A percentile compares a stretch with the other conserved stretches of the same genome.
These are phyloP conservation scores for Saturnispora besseyi DNA, from an alignment of 805 yeast genomes.

Conservation along the genomic window DNA sequence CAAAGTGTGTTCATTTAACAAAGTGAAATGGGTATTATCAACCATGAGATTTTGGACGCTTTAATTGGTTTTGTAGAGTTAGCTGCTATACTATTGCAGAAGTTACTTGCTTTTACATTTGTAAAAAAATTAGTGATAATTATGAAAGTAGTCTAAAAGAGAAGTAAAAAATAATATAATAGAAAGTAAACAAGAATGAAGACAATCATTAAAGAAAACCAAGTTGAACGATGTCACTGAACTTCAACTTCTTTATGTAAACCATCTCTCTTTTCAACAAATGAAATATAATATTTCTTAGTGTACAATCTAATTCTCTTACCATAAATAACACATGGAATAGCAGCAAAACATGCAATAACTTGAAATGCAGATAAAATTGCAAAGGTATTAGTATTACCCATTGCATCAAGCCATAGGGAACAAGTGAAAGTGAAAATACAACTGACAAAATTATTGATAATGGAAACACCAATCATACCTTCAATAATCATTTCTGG, in stretches of 20 bases:
- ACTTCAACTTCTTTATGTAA: slow-evolving; percentile 9
- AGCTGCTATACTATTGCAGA: no score
- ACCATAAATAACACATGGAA: slow-evolving; percentile 42
- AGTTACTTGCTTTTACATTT: no score
- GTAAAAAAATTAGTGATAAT: no score
- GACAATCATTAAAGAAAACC: not conserved
- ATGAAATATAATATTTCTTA: slow-evolving; percentile 43
- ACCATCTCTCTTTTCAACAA: slow-evolving; percentile 46
- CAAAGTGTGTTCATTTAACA: no score
- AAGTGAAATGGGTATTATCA: no score
- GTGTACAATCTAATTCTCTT: slow-evolving; percentile 50
- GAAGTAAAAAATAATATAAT: no score
- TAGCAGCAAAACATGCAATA: slow-evolving; percentile 39
- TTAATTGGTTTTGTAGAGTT: no score
- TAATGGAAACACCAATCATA: slow-evolving; percentile 60
- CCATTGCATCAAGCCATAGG: slow-evolving; percentile 47
- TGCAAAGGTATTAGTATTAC: slow-evolving; percentile 50
- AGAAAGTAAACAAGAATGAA: not conserved
- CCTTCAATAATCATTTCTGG: slow-evolving; percentile 65
- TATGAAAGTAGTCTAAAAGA: no score
- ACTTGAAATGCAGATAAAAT: slow-evolving; percentile 53
- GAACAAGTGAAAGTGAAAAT: slow-evolving; percentile 60
- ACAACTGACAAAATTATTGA: slow-evolving; percentile 57
- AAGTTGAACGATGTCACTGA: not conserved
- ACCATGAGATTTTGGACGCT: no score